These are phyloP conservation scores for Leishmania lainsoni DNA, from an alignment of 208 protist species.

Conservation along the genomic window DNA sequence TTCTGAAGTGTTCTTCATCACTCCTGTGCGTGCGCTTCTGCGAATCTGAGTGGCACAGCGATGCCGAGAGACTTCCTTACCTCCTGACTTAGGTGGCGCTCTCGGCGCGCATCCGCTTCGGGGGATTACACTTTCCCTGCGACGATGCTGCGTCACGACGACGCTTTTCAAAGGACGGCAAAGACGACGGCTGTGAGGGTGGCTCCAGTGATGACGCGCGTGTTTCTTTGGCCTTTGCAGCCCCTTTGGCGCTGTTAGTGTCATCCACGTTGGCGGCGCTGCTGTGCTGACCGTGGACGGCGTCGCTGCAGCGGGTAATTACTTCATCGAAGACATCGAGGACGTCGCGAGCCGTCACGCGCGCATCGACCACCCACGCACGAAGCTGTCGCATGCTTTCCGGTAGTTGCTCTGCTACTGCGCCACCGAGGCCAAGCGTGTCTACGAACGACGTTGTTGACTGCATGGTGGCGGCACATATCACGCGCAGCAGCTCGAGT, in stretches of 20 bases:
- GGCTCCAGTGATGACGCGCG: neutral
- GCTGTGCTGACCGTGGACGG: neutral
- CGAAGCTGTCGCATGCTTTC: slow-evolving; percentile 30
- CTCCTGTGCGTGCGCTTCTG: neutral
- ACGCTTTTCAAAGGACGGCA: neutral
- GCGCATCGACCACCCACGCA: slow-evolving; percentile 28
- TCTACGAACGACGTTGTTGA: neutral
- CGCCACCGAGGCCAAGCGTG: neutral
- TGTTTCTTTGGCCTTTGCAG: neutral
- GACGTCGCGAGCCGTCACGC: slow-evolving; percentile 30
- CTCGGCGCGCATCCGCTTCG: slow-evolving; percentile 7
- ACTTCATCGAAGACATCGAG: slow-evolving; percentile 30
- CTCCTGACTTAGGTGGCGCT: neutral
- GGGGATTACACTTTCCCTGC: neutral
- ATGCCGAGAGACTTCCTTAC: neutral
- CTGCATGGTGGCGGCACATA: slow-evolving; percentile 22
- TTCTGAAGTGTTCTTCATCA: neutral
- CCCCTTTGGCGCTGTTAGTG: neutral
- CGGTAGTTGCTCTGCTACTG: slow-evolving; percentile 15
- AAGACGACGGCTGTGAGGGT: neutral
- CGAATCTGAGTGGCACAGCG: neutral
- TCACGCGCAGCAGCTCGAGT: slow-evolving; percentile 38
- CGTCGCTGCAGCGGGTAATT: neutral
- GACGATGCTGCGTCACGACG: neutral
- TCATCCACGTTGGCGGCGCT: neutral